phyloP scores from a whole-genome alignment of 768 basidiomycete genomes.

The Pholiota conissans region DNA sequence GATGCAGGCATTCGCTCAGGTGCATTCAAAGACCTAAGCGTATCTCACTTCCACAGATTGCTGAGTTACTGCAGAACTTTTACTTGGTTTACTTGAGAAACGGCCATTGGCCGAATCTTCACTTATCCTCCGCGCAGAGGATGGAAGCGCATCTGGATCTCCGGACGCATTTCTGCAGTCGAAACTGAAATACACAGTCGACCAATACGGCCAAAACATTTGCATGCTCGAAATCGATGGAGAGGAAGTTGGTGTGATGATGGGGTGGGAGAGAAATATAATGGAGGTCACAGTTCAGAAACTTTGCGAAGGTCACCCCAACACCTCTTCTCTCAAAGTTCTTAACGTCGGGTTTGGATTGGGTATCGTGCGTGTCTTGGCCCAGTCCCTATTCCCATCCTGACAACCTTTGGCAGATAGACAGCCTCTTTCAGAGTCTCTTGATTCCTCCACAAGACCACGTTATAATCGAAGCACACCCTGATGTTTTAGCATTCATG shows the following conservation, averaged over 20 bases:
- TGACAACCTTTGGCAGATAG: slow-evolving; percentile 57
- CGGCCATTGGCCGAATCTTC: slow-evolving; percentile 33
- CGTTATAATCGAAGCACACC: slow-evolving; percentile 93
- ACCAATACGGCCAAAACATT: slow-evolving; percentile 78
- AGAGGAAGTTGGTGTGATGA: slow-evolving; percentile 96
- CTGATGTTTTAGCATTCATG: slow-evolving; percentile 87
- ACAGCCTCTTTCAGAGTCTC: slow-evolving; percentile 73
- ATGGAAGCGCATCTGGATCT: slow-evolving; percentile 59
- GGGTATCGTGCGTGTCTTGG: slow-evolving; percentile 66
- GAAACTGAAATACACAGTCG: slow-evolving; percentile 63
- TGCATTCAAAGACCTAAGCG: slow-evolving; percentile 34
- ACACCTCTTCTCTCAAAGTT: slow-evolving; percentile 54
- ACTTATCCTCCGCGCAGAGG: slow-evolving; percentile 47
- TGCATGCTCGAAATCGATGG: slow-evolving; percentile 67
- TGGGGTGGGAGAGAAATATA: slow-evolving; percentile 94
- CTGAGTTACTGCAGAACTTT: slow-evolving; percentile 54
- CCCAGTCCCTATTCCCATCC: background rate
- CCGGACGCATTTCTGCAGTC: slow-evolving; percentile 72
- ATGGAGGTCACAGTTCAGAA: slow-evolving; percentile 80
- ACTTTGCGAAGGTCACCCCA: slow-evolving; percentile 57
- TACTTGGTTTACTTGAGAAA: slow-evolving; percentile 63
- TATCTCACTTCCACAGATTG: slow-evolving; percentile 4
- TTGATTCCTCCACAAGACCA: slow-evolving; percentile 64
- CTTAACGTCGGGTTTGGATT: slow-evolving; percentile 95
- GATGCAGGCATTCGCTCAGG: slow-evolving; percentile 93